These are phyloP conservation scores for Xerophyta viscosa DNA, from an alignment of 106 monocot species.

Conservation along the genomic window DNA sequence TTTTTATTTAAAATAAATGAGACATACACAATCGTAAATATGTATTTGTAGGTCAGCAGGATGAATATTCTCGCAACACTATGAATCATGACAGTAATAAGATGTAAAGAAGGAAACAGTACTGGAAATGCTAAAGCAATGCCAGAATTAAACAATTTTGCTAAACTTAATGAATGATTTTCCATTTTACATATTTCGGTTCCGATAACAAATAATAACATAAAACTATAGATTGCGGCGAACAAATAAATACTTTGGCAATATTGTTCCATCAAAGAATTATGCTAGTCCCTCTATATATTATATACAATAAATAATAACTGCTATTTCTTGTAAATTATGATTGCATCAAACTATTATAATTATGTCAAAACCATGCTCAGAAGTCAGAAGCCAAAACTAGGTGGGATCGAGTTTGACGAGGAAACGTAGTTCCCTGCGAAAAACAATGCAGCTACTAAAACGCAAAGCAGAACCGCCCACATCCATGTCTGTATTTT, in stretches of 20 bases:
- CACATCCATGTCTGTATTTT: conserved; percentile 68
- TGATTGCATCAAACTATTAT: neutral
- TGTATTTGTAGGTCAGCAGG: no score
- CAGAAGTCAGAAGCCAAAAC: conserved; percentile 27
- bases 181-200: neutral
- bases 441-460: conserved; percentile 35
- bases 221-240: neutral
- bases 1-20: no score
- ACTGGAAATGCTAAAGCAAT: no score
- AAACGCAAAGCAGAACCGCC: conserved; percentile 11
- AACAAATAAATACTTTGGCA: neutral
- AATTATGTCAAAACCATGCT: no score
- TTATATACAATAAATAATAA: neutral
- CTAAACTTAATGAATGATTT: neutral
- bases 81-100: no score
- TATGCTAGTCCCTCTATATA: neutral
- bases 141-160: no score
- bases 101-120: no score
- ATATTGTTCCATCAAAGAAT: neutral
- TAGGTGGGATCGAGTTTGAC: conserved; percentile 11
- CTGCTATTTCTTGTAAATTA: neutral
- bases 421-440: conserved; percentile 48
- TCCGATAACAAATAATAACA: neutral
- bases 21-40: no score
- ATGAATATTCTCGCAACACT: no score